Evolutionary conservation across 176 grass and related monocot genomes (phyloP).

Genomic region (Musa acuminata): DNA sequence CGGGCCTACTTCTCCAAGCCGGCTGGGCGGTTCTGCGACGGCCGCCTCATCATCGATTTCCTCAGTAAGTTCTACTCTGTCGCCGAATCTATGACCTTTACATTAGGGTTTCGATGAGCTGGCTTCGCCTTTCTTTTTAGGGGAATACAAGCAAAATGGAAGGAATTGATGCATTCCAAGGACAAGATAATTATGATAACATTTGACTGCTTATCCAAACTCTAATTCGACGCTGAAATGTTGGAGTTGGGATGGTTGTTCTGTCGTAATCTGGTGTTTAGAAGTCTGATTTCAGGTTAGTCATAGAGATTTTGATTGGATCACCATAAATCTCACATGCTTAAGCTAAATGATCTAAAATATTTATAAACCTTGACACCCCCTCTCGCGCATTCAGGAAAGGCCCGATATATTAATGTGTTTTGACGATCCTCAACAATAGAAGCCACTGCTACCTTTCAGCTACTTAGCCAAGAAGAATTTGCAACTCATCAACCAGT

Average conservation of each 20-base stretch:
- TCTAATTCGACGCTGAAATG: neutral
- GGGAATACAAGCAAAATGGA: neutral
- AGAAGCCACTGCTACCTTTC: neutral
- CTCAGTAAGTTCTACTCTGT: slow-evolving; percentile 41
- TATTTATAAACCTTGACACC: too few species aligned
- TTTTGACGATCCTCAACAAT: neutral
- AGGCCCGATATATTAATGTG: too few species aligned
- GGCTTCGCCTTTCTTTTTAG: too few species aligned
- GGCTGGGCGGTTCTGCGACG: slow-evolving; percentile 76
- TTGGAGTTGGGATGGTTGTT: neutral
- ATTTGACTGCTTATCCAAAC: neutral
- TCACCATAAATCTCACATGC: too few species aligned
- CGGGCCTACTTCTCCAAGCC: slow-evolving; percentile 72
- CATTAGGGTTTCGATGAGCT: too few species aligned
- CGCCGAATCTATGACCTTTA: neutral
- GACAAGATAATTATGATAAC: neutral
- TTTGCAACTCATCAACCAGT: neutral
- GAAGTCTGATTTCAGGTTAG: neutral
- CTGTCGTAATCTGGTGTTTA: neutral
- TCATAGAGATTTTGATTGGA: too few species aligned
- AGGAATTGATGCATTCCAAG: too few species aligned
- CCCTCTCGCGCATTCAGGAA: too few species aligned
- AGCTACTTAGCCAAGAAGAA: neutral
- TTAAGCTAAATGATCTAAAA: too few species aligned
- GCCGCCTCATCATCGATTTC: slow-evolving; percentile 89